Percentiles rank a stretch among this genome's conserved stretches.
These are phyloP conservation scores for Aspergillus ruber DNA, from an alignment of 2,329 filamentous ascomycete genomes.

Conservation along the genomic window DNA sequence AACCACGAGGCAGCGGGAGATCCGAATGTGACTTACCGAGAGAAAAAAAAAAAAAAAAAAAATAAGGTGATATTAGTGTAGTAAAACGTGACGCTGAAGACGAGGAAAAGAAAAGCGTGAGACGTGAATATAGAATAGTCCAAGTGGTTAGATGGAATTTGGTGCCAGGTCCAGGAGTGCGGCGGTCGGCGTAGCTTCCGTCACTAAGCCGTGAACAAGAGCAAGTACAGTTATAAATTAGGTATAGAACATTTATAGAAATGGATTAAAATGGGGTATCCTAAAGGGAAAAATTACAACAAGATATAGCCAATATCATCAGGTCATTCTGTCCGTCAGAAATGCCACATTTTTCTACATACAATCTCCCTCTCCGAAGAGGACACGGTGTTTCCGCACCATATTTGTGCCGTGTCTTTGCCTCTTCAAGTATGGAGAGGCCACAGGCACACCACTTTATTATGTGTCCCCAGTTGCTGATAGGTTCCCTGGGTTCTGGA, in stretches of 20 bases:
- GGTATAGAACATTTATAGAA: not conserved
- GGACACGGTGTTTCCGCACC: slow-evolving; percentile 25
- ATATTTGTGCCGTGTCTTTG: slow-evolving; percentile 1
- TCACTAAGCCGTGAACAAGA: slow-evolving; percentile 18
- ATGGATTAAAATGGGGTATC: not conserved
- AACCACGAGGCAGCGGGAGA: not conserved
- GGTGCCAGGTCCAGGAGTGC: slow-evolving; percentile 32
- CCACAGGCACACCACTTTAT: no score
- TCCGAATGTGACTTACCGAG: slow-evolving; percentile 7
- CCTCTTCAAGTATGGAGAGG: not conserved
- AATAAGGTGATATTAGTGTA: slow-evolving; percentile 4
- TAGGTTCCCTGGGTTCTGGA: no score
- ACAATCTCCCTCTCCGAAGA: slow-evolving; percentile 8
- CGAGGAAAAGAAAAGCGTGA: slow-evolving; percentile 10
- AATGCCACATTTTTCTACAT: not conserved
- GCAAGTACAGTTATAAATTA: not conserved
- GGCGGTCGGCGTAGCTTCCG: slow-evolving; percentile 32
- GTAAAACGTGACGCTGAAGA: slow-evolving; percentile 9
- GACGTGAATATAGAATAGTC: not conserved
- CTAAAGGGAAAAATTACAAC: not conserved
- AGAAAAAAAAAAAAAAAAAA: slow-evolving; percentile 2
- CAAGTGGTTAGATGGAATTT: slow-evolving; percentile 22
- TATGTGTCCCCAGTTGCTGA: no score
- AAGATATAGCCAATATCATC: not conserved
- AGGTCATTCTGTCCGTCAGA: not conserved